These are phyloP conservation scores for Cyathus striatus DNA, from an alignment of 768 basidiomycete species.

Conservation along the genomic window DNA sequence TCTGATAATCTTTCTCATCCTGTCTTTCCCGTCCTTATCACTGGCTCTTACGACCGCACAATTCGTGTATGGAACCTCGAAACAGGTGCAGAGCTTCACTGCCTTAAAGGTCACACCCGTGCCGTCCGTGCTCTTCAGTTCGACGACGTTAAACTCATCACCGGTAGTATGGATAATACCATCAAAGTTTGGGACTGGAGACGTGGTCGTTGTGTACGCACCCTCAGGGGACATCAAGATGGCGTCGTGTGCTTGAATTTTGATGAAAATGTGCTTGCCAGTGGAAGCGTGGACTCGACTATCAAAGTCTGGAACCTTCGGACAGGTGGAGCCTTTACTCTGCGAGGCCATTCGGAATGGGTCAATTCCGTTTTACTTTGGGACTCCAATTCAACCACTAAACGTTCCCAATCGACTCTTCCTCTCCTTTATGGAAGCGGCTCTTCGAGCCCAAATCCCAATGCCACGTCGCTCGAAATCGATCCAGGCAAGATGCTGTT, in stretches of 20 bases:
- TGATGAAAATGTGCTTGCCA: constrained; percentile 87
- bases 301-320: constrained; percentile 94
- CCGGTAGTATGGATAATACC: constrained; percentile 93
- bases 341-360: constrained; percentile 93
- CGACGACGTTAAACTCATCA: constrained; percentile 92
- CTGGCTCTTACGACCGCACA: constrained; percentile 95
- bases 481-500: constrained; percentile 92
- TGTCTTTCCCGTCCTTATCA: constrained; percentile 90
- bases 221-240: constrained; percentile 84
- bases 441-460: constrained; percentile 19
- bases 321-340: constrained; percentile 85
- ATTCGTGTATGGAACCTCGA: constrained; percentile 96
- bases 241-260: constrained; percentile 91
- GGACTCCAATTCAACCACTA: constrained; percentile 52
- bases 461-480: constrained; percentile 49
- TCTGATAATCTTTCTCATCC: constrained; percentile 80
- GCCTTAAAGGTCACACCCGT: constrained; percentile 85
- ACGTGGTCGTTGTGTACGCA: constrained; percentile 80
- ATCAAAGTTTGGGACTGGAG: constrained; percentile 97
- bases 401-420: constrained; percentile 20
- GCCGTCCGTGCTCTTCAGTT: constrained; percentile 94
- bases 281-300: constrained; percentile 91
- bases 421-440: constrained; percentile 31
- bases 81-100: constrained; percentile 77
- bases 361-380: constrained; percentile 93